phyloP scores from a whole-genome alignment of 2,329 filamentous ascomycete species.

The Monosporascus sp. region DNA sequence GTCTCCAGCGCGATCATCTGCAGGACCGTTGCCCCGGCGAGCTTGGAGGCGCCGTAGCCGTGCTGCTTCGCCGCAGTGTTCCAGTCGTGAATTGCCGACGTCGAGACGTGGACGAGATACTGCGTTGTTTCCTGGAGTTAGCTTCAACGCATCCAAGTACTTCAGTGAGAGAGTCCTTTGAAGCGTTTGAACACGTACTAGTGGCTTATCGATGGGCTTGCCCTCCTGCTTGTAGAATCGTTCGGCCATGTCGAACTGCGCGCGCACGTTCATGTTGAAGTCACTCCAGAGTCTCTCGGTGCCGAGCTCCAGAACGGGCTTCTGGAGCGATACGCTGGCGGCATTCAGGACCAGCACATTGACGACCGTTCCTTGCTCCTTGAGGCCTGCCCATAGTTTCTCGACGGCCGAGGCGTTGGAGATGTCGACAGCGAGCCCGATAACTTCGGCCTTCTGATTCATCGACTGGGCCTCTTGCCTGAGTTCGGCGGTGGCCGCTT shows the following conservation, averaged over 20 bases:
- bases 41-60: slow-evolving; percentile 34
- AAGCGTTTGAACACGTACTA: slow-evolving; percentile 8
- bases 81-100: slow-evolving; percentile 24
- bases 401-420: slow-evolving; percentile 17
- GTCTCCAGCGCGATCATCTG: slow-evolving; percentile 35
- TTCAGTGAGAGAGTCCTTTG: neutral
- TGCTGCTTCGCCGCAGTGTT: slow-evolving; percentile 13
- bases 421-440: slow-evolving; percentile 20
- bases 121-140: slow-evolving; percentile 1
- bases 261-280: slow-evolving; percentile 25
- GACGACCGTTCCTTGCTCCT: slow-evolving; percentile 16
- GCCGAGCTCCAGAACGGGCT: slow-evolving; percentile 19
- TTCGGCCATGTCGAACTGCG: slow-evolving; percentile 25
- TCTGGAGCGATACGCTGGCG: slow-evolving; percentile 5
- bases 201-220: slow-evolving; percentile 4
- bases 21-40: slow-evolving; percentile 28
- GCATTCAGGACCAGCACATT: slow-evolving; percentile 33
- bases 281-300: slow-evolving; percentile 18
- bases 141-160: neutral
- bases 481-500: slow-evolving; percentile 22
- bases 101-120: slow-evolving; percentile 29
- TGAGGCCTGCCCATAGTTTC: slow-evolving; percentile 25
- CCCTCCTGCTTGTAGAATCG: slow-evolving; percentile 30
- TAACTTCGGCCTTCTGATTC: slow-evolving; percentile 5
- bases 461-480: slow-evolving; percentile 1